Conservation (phyloP, 495 filamentous ascomycete genomes). For the Penicillium dipodomyicola region DNA sequence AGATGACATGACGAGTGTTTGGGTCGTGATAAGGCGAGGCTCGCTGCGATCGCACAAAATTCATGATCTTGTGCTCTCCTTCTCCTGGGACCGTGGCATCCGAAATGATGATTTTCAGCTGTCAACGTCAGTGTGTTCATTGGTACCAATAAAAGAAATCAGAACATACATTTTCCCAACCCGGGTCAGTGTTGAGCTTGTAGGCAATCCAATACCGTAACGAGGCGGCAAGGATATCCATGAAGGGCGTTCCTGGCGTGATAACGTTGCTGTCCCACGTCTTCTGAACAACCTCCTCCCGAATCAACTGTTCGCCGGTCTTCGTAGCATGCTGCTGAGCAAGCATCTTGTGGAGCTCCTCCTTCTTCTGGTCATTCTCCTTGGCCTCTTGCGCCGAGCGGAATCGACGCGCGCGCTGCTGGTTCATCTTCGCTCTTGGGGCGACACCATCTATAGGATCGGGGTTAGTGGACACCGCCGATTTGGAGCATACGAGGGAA, state of each 20-base stretch:
- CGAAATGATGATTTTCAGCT: conserved; percentile 95
- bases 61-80: conserved; percentile 99
- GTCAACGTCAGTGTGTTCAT: conserved; percentile 22
- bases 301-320: conserved; percentile 53
- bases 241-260: conserved; percentile 97
- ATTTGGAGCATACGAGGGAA: conserved; percentile 7
- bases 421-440: conserved; percentile 95
- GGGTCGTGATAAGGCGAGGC: conserved; percentile 87
- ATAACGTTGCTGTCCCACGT: conserved; percentile 98
- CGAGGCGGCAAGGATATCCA: conserved; percentile 91
- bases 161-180: conserved; percentile 23
- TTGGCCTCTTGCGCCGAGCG: conserved; percentile 90
- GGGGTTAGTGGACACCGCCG: conserved; percentile 7
- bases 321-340: conserved; percentile 62
- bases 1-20: conserved; percentile 94
- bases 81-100: conserved; percentile 97
- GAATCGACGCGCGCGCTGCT: conserved; percentile 88
- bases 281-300: conserved; percentile 72
- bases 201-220: conserved; percentile 94
- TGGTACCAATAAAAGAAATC: not conserved
- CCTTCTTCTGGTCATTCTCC: conserved; percentile 90
- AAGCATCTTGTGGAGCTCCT: conserved; percentile 78
- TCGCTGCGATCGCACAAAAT: conserved; percentile 93
- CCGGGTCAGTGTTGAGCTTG: conserved; percentile 94
- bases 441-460: conserved; percentile 77